These are phyloP conservation scores for Hypoxylon sp. DNA, from an alignment of 2,329 filamentous ascomycete genomes.

Conservation along the genomic window DNA sequence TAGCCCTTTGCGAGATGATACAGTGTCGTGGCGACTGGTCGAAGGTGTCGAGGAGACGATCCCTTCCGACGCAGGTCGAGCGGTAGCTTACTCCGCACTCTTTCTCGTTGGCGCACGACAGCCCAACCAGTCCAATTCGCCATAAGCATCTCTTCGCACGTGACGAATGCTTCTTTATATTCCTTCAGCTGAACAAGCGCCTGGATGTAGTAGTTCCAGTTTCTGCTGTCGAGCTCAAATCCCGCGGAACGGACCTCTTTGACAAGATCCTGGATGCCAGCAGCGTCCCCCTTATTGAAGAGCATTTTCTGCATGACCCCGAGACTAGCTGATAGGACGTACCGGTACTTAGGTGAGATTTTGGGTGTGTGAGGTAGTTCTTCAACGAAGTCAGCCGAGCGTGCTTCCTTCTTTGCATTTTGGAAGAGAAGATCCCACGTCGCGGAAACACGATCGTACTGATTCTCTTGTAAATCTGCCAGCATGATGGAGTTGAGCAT, in stretches of 20 bases:
- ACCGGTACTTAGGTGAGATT: constrained; percentile 66
- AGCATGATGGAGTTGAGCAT: constrained; percentile 79
- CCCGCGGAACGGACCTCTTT: constrained; percentile 73
- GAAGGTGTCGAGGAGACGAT: constrained; percentile 56
- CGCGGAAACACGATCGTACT: constrained; percentile 72
- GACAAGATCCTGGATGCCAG: constrained; percentile 67
- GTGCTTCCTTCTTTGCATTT: constrained; percentile 64
- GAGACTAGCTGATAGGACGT: constrained; percentile 66
- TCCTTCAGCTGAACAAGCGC: constrained; percentile 73
- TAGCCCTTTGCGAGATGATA: constrained; percentile 66
- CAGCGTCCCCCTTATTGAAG: constrained; percentile 58
- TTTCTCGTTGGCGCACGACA: constrained; percentile 50
- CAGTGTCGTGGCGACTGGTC: constrained; percentile 63
- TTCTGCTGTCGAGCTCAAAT: constrained; percentile 80
- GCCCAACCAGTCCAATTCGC: constrained; percentile 82
- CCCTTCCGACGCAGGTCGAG: constrained; percentile 60
- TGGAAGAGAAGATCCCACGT: constrained; percentile 76
- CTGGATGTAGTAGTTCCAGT: constrained; percentile 86
- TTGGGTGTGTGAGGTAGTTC: constrained; percentile 55
- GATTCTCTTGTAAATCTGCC: constrained; percentile 70
- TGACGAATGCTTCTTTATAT: constrained; percentile 76
- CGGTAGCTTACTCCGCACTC: constrained; percentile 52
- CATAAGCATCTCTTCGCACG: constrained; percentile 86
- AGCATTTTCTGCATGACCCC: constrained; percentile 65
- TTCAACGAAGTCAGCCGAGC: constrained; percentile 50